These are phyloP conservation scores for Rhodotorula paludigena DNA, from an alignment of 768 basidiomycete species.

Conservation along the genomic window DNA sequence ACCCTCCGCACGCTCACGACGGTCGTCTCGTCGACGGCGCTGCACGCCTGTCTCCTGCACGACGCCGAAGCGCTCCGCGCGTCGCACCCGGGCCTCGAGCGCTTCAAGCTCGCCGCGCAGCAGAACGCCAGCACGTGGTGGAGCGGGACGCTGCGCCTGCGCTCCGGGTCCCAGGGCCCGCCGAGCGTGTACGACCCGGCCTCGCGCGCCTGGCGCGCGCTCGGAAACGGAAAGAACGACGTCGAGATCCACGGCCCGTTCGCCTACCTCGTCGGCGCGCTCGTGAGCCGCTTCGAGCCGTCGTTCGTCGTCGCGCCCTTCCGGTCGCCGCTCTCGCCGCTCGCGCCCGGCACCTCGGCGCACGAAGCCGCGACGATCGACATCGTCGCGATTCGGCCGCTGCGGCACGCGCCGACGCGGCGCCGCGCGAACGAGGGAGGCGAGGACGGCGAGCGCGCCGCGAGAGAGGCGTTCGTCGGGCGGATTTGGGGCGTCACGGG, in stretches of 20 bases:
- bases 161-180: conserved; percentile 39
- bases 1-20: conserved; percentile 54
- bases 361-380: conserved; percentile 57
- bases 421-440: conserved; percentile 15
- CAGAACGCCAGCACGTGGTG: conserved; percentile 72
- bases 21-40: conserved; percentile 77
- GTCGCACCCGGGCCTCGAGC: conserved; percentile 67
- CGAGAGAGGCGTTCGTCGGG: conserved; percentile 55
- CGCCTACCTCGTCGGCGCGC: conserved; percentile 75
- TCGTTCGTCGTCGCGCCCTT: conserved; percentile 71
- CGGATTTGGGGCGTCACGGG: conserved; percentile 57
- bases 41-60: conserved; percentile 74
- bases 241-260: conserved; percentile 60
- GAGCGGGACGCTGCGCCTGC: conserved; percentile 57
- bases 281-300: conserved; percentile 75
- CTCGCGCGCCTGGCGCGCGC: conserved; percentile 50
- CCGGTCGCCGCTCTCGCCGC: conserved; percentile 42
- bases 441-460: conserved; percentile 50
- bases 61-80: conserved; percentile 66
- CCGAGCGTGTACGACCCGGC: conserved; percentile 63
- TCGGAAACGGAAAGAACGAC: conserved; percentile 39
- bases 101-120: conserved; percentile 80
- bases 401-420: conserved; percentile 55
- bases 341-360: conserved; percentile 45
- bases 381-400: conserved; percentile 68